Base-by-base conservation (phyloP, 1,284 basidiomycete species). In the Microbotryum saponariae region DNA sequence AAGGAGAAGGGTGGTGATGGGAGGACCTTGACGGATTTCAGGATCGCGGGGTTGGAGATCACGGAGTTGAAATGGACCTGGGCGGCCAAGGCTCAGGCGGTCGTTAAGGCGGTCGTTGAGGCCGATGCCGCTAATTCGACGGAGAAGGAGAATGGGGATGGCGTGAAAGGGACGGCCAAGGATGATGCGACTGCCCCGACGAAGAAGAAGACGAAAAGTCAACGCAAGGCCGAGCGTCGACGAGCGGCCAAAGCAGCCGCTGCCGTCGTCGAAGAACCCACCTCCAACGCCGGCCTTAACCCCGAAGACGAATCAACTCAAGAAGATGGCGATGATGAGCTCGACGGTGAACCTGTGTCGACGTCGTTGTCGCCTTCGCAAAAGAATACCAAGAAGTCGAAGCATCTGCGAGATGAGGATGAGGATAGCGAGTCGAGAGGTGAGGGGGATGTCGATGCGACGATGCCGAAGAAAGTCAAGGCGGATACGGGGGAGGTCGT, bases 21-120 rank as follows among this genome's bases (percentile, higher is more conserved):
- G 47, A 76, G 75, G 65, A 93, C 91, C 44, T 83, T 96, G 73
- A 94, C 91, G 52, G 92, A 96, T 78, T 97, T 96, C 82, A 89
- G 93, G 77, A 91, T 97, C 73, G 81, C 92, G 70, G 91, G 88
- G 27, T 81, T 96, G 71, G 85, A 89, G 74, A 86, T 94, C 57
- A 75, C 74, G 56, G 73, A 73, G 44, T 63, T 79, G 23, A 73
- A 68, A 8, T 80, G 78, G 79, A 70, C 67, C 33, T 79, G 79
- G 79, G 37, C 37, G 9, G 37, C 37, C 37, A 68, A 64, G 74
- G 76, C 44, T 46, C 71, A 37, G 69, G 88, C 87, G 78, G 87
- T 88, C 78, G 76, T 75, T 86, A 87, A 37, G 31, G 37, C 47
- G 54, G 64, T 56, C 7, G 57, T 53, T 8, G 49, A 63, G 12